phyloP scores from a whole-genome alignment of 192 early-diverging fungal species.

The Backusella circina region DNA sequence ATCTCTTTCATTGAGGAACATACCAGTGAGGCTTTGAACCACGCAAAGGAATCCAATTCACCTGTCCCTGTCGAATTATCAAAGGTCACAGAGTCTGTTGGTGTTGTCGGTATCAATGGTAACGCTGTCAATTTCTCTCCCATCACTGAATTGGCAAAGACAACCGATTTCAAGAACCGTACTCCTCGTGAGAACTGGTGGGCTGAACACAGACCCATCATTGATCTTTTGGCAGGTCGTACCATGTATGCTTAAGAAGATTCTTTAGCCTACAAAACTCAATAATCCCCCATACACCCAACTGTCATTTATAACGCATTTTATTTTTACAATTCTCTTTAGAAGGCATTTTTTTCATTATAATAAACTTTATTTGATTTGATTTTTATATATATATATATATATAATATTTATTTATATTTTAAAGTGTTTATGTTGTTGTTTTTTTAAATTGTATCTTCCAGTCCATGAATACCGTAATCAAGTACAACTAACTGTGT shows the following conservation, averaged over 20 bases:
- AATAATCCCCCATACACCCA: neutral
- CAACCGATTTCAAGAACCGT: constrained; percentile 80
- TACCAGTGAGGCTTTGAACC: constrained; percentile 48
- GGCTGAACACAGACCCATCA: constrained; percentile 30
- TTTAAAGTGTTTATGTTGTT: neutral
- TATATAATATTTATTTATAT: neutral
- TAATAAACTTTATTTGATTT: neutral
- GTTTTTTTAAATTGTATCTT: constrained; percentile 32
- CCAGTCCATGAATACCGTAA: constrained; percentile 61
- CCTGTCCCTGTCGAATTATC: constrained; percentile 59
- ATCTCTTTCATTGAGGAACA: constrained; percentile 81
- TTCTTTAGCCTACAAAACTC: neutral
- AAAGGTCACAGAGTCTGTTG: constrained; percentile 53
- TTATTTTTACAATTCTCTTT: neutral
- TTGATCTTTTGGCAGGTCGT: constrained; percentile 29
- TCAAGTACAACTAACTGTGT: constrained; percentile 87
- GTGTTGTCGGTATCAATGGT: constrained; percentile 82
- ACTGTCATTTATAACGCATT: neutral
- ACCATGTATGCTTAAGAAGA: neutral
- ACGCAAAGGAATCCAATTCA: constrained; percentile 38
- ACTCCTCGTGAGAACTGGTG: constrained; percentile 73
- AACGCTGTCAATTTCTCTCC: constrained; percentile 72
- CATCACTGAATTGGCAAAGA: constrained; percentile 55
- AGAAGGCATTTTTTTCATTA: neutral
- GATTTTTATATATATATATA: neutral